Conservation (phyloP, 2,329 filamentous ascomycete genomes). For the Bipolaris victoriae region DNA sequence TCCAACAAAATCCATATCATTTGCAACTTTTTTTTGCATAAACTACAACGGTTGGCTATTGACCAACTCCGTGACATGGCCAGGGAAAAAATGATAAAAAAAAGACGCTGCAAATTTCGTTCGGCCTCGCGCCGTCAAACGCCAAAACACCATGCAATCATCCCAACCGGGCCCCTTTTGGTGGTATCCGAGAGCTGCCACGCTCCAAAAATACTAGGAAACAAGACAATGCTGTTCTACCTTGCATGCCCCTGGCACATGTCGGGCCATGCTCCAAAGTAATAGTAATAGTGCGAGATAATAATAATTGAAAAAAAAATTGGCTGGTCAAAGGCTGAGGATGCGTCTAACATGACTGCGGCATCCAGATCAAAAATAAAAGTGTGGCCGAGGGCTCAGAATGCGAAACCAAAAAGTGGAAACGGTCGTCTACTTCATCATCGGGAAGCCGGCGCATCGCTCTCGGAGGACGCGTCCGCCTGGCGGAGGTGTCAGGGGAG, state of each 20-base stretch:
- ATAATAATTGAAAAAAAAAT: not conserved
- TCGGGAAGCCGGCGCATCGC: constrained; percentile 38
- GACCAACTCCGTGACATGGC: constrained; percentile 10
- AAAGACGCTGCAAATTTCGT: constrained; percentile 35
- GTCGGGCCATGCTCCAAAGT: constrained; percentile 20
- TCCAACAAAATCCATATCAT: constrained; percentile 18
- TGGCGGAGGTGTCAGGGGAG: constrained; percentile 43
- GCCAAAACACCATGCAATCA: constrained; percentile 43
- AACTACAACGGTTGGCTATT: constrained; percentile 41
- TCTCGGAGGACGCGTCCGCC: constrained; percentile 45
- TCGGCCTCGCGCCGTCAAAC: constrained; percentile 26
- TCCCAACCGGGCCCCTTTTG: constrained; percentile 40
- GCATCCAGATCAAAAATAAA: constrained; percentile 19
- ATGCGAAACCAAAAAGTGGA: constrained; percentile 35
- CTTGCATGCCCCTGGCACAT: constrained; percentile 26
- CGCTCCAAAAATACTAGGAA: constrained; percentile 24
- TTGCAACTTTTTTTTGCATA: constrained; percentile 43
- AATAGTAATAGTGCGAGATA: not conserved
- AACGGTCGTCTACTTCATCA: constrained; percentile 34
- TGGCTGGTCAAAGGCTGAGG: constrained; percentile 24
- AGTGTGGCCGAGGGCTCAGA: constrained; percentile 25
- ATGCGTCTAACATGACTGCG: constrained; percentile 47
- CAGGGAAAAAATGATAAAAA: constrained; percentile 20
- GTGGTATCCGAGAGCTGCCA: constrained; percentile 38
- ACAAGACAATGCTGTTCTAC: constrained; percentile 22